These are phyloP conservation scores for Cercospora sesami DNA, from an alignment of 2,329 filamentous ascomycete genomes.

Conservation along the genomic window DNA sequence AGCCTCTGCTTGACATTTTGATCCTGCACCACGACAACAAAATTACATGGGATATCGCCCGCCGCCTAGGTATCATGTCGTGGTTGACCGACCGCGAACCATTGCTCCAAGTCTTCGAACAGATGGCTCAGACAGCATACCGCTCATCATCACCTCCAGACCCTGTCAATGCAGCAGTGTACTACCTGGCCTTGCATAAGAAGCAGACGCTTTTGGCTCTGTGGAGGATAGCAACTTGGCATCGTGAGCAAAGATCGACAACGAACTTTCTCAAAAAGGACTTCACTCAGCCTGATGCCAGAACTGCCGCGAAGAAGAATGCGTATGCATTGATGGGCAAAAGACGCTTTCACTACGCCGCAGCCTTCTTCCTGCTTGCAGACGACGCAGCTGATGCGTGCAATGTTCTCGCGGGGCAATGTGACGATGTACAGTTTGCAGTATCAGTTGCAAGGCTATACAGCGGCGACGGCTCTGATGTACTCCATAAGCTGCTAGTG, in stretches of 20 bases:
- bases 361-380: conserved; percentile 90
- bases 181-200: conserved; percentile 84
- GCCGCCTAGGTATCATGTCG: conserved; percentile 88
- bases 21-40: conserved; percentile 74
- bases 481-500: conserved; percentile 71
- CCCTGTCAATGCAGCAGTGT: conserved; percentile 85
- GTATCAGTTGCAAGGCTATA: conserved; percentile 86
- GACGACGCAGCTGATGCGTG: conserved; percentile 82
- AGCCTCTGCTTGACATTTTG: conserved; percentile 72
- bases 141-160: conserved; percentile 83
- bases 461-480: conserved; percentile 76
- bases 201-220: conserved; percentile 86
- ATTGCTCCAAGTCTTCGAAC: conserved; percentile 81
- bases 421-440: conserved; percentile 85
- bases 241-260: conserved; percentile 80
- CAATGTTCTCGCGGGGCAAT: conserved; percentile 79
- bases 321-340: conserved; percentile 93
- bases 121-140: conserved; percentile 91
- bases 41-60: conserved; percentile 80
- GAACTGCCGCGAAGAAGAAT: conserved; percentile 87
- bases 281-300: conserved; percentile 84
- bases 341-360: conserved; percentile 88
- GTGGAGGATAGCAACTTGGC: conserved; percentile 92
- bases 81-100: conserved; percentile 80
- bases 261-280: conserved; percentile 82